Evolutionary conservation across 179 eudicot genomes (phyloP).

Genomic region (Silene noctiflora): DNA sequence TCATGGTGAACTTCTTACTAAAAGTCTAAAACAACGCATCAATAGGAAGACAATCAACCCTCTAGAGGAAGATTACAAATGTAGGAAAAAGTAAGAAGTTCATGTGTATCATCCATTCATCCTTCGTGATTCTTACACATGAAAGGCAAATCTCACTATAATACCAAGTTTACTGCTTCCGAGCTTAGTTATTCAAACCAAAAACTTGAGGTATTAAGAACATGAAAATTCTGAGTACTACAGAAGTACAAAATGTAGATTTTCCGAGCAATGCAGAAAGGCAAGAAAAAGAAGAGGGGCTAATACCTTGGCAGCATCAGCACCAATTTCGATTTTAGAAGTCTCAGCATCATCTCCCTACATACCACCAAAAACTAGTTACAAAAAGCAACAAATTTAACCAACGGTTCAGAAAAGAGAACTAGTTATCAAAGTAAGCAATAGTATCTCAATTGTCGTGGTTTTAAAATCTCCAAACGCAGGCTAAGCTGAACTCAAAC

Average conservation of each 20-base stretch:
- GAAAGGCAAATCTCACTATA: not conserved
- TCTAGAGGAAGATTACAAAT: too few species aligned
- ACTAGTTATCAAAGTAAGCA: not conserved
- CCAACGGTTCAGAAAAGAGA: not conserved
- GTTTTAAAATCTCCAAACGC: slow-evolving; percentile 1
- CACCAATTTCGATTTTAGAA: slow-evolving; percentile 46
- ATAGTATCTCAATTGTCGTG: not conserved
- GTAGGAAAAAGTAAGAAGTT: not conserved
- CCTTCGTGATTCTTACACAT: not conserved
- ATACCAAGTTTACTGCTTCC: not conserved
- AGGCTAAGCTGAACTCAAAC: not conserved
- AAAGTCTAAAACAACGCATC: not conserved
- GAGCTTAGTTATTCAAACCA: not conserved
- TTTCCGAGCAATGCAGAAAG: not conserved
- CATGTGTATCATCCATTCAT: not conserved
- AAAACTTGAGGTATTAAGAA: not conserved
- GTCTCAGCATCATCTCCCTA: slow-evolving; percentile 46
- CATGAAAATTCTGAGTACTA: not conserved
- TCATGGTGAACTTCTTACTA: not conserved
- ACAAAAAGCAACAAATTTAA: slow-evolving; percentile 4
- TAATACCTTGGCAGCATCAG: slow-evolving; percentile 59
- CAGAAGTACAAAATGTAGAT: not conserved
- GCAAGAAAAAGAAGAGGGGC: slow-evolving; percentile 8
- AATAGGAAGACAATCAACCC: not conserved
- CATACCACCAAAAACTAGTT: slow-evolving; percentile 12